A percentile compares a stretch with the other conserved stretches of the same genome.
These are phyloP conservation scores for Eucalyptus tenuipes DNA, from an alignment of 345 rosid genomes.

Conservation along the genomic window DNA sequence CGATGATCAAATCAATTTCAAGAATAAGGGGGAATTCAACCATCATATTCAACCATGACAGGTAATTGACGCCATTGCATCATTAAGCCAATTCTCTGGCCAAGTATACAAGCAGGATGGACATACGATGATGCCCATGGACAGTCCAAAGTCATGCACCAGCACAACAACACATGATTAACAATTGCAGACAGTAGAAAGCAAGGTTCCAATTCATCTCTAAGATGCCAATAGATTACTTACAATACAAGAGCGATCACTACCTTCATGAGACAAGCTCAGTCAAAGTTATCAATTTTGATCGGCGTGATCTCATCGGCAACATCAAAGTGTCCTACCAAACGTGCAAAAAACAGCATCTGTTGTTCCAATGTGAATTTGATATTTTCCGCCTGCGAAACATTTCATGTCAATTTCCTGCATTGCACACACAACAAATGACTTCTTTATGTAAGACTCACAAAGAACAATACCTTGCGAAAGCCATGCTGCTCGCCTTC, in stretches of 20 bases:
- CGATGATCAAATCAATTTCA: neutral
- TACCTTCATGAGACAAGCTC: neutral
- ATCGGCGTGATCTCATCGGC: constrained; percentile 70
- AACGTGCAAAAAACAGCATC: constrained; percentile 77
- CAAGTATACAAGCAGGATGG: neutral
- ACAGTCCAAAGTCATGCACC: neutral
- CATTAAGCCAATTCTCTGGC: neutral
- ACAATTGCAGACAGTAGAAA: neutral
- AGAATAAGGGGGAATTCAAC: neutral
- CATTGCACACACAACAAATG: neutral
- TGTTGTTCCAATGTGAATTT: constrained; percentile 89
- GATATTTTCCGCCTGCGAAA: constrained; percentile 72
- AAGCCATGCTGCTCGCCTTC: constrained; percentile 97
- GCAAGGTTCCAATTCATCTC: neutral
- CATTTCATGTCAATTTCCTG: neutral
- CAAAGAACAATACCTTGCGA: constrained; percentile 52
- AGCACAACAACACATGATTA: neutral
- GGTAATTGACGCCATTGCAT: neutral
- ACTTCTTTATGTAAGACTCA: neutral
- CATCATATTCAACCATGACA: neutral
- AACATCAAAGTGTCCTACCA: constrained; percentile 55
- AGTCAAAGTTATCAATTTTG: constrained; percentile 70
- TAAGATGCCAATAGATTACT: neutral
- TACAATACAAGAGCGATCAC: neutral
- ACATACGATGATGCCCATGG: neutral